Evolutionary conservation across 495 filamentous ascomycete species (phyloP).

Genomic region (Penicillium nucicola): DNA sequence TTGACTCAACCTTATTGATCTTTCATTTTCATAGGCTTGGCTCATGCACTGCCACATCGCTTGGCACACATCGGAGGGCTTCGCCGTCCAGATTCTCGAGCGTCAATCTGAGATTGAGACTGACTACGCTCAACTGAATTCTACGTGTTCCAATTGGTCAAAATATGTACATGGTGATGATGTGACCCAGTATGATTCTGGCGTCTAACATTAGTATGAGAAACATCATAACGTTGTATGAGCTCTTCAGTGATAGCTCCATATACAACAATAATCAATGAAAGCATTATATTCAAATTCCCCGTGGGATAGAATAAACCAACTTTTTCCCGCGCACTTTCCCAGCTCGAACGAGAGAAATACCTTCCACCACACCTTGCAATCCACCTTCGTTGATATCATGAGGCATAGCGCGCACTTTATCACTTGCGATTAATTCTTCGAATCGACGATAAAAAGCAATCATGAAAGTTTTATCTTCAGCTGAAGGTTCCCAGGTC

Average conservation of each 20-base stretch:
- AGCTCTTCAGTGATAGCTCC: too few species aligned
- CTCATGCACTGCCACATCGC: constrained; percentile 48
- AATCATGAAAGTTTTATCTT: background rate
- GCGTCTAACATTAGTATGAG: constrained; percentile 1
- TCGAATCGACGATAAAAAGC: background rate
- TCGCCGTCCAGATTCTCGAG: constrained; percentile 42
- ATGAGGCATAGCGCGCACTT: background rate
- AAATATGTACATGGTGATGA: background rate
- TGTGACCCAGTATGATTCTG: constrained; percentile 7
- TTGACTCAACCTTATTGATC: too few species aligned
- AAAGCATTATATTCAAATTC: background rate
- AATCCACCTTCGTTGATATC: background rate
- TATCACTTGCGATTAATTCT: background rate
- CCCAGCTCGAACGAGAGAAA: background rate
- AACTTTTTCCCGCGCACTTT: background rate
- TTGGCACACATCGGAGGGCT: constrained; percentile 36
- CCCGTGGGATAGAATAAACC: background rate
- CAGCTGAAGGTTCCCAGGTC: background rate
- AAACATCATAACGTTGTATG: too few species aligned
- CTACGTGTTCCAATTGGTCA: background rate
- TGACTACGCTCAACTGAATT: background rate
- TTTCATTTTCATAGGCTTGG: constrained; percentile 22
- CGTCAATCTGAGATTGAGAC: constrained; percentile 34
- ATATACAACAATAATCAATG: too few species aligned
- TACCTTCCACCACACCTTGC: background rate